Evolutionary conservation across 768 basidiomycete genomes (phyloP).

Genomic region (Astraeus odoratus): DNA sequence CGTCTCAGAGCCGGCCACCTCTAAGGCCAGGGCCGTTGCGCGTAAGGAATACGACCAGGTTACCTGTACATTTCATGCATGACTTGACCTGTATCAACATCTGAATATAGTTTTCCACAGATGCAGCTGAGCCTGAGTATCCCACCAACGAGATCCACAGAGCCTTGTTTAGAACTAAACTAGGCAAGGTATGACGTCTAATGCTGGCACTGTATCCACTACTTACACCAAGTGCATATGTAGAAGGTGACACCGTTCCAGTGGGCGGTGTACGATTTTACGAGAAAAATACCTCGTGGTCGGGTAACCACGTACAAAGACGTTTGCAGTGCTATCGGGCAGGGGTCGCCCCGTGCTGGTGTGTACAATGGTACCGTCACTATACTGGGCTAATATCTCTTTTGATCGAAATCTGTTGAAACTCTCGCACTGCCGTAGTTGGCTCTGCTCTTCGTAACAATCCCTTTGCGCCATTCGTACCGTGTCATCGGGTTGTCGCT

Average conservation of each 20-base stretch:
- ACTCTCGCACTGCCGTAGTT: conserved; percentile 31
- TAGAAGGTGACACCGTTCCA: conserved; percentile 47
- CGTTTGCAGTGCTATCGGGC: conserved; percentile 40
- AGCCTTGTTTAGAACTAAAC: neutral
- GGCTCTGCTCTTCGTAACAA: conserved; percentile 58
- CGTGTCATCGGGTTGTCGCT: conserved; percentile 66
- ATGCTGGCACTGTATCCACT: neutral
- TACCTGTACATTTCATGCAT: no score
- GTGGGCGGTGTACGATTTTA: conserved; percentile 57
- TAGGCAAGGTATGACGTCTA: neutral
- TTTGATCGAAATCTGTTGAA: neutral
- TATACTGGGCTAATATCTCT: neutral
- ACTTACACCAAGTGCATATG: neutral
- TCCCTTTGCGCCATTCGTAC: conserved; percentile 60
- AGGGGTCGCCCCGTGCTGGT: conserved; percentile 60
- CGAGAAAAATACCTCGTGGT: conserved; percentile 41
- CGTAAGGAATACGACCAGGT: no score
- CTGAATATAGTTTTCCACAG: neutral
- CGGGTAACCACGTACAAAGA: conserved; percentile 53
- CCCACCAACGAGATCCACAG: neutral
- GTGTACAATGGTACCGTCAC: conserved; percentile 12
- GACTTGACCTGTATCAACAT: neutral
- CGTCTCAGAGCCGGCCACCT: no score
- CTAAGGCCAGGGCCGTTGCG: no score
- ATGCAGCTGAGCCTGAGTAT: neutral